Evolutionary conservation across 2,329 filamentous ascomycete species (phyloP), one percentile per base, ranked within the genome.

Genomic region (Zymoseptoria ardabiliae): DNA sequence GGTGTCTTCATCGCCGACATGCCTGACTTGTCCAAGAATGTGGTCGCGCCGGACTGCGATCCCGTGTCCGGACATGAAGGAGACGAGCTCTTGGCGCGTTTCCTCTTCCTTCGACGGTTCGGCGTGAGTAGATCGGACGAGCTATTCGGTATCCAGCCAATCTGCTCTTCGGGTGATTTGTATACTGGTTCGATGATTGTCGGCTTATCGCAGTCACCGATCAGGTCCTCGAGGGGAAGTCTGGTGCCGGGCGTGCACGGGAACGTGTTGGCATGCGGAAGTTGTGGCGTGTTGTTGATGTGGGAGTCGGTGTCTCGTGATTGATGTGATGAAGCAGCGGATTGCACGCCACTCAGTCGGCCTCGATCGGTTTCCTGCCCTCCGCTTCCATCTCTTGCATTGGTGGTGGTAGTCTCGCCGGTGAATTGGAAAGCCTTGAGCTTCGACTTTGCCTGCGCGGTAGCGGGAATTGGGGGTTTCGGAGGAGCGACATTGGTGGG

Each of bases 161-260:
- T 76, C 66, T 84, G 81, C 62, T 86, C 84, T 63, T 85, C 81
- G 0, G 84, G 84, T 1, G 83, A 85, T 19, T 76, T 72, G 20
- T 79, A 75, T 55, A 75, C 76, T 23, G 75, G 73, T 59, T 76
- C 75, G 64, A 76, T 57, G 45, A 56, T 79, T 45, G 78, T 75
- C 9, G 77, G 77, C 66, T 85, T 82, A 69, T 86, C 83, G 53
- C 79, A 78, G 68, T 85, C 84, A 62, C 82, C 82, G 52, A 86
- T 82, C 30, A 86, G 74, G 62, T 86, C 83, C 30, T 82, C 82
- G 11, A 86, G 73, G 22, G 83, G 82, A 48, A 86, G 77, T 58
- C 82, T 75, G 50, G 83, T 81, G 22, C 79, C 80, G 2, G 84
- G 83, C 13, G 84, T 86, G 49, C 82, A 83, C 2, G 84, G 84